Percentiles rank a stretch among this genome's conserved stretches.
Evolutionary conservation across 1,284 basidiomycete genomes (phyloP).

Genomic region (Caloboletus firmus): DNA sequence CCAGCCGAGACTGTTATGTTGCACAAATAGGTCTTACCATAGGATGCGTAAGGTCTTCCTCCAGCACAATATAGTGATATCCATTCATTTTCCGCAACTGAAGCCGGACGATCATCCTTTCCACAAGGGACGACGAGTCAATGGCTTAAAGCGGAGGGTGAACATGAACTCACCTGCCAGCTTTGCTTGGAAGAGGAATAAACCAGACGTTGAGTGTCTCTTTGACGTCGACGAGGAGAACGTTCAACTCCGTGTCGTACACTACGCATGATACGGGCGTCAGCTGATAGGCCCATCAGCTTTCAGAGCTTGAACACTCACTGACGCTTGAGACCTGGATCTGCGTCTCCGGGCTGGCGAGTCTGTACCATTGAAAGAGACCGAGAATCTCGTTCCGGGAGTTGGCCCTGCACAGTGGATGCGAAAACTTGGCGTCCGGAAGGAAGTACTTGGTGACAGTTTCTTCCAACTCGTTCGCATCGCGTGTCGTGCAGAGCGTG

Average conservation of each 20-base stretch:
- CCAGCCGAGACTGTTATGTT: background rate
- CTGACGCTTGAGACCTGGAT: conserved; percentile 12
- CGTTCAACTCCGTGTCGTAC: conserved; percentile 22
- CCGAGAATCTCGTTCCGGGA: conserved; percentile 30
- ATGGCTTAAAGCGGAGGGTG: background rate
- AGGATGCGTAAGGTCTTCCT: conserved; percentile 28
- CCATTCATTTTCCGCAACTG: conserved; percentile 19
- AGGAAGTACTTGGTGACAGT: conserved; percentile 18
- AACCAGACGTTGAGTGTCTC: conserved; percentile 30
- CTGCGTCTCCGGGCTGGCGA: conserved; percentile 23
- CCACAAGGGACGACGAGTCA: background rate
- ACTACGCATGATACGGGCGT: conserved; percentile 18
- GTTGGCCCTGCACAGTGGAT: conserved; percentile 28
- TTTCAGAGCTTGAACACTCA: conserved; percentile 16
- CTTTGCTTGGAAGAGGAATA: conserved; percentile 21
- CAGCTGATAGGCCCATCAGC: background rate
- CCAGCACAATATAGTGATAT: conserved; percentile 11
- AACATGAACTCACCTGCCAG: conserved; percentile 15
- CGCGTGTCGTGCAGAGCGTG: conserved; percentile 25
- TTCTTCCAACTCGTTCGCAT: conserved; percentile 17
- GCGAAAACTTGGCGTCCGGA: conserved; percentile 25
- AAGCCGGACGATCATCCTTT: conserved; percentile 28
- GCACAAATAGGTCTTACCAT: conserved; percentile 14
- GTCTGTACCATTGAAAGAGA: conserved; percentile 33
- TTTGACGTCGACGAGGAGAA: conserved; percentile 28